Conservation (phyloP, 768 basidiomycete species). For the Xerocomellus amylosporus region DNA sequence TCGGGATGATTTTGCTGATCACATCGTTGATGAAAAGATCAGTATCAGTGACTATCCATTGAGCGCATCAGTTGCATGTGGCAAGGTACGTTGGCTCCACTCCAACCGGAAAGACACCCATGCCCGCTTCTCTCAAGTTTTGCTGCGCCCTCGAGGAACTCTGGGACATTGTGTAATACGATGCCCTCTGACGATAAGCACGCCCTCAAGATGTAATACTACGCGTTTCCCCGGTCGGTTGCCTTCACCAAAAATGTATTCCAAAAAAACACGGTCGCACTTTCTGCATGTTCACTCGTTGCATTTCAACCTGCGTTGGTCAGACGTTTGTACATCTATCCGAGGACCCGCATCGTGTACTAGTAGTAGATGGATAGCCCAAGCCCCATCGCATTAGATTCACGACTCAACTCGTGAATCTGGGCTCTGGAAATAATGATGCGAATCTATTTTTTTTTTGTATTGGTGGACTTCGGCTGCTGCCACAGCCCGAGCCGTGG, state of each 20-base stretch:
- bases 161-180: constrained; percentile 80
- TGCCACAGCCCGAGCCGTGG: not conserved
- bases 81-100: constrained; percentile 64
- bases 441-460: constrained; percentile 20
- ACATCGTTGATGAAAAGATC: constrained; percentile 92
- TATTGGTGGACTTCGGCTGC: not conserved
- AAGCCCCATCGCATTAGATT: constrained; percentile 33
- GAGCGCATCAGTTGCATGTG: constrained; percentile 93
- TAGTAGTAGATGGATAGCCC: constrained; percentile 26
- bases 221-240: not conserved
- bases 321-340: constrained; percentile 16
- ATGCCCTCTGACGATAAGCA: not conserved
- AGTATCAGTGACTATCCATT: constrained; percentile 92
- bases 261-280: constrained; percentile 1
- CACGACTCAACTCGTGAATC: constrained; percentile 35
- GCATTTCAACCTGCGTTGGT: constrained; percentile 37
- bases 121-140: constrained; percentile 49
- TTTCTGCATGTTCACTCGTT: constrained; percentile 8
- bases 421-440: constrained; percentile 36
- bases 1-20: constrained; percentile 95
- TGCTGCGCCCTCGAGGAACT: constrained; percentile 91
- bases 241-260: constrained; percentile 10
- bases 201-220: constrained; percentile 16
- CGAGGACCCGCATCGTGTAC: constrained; percentile 28
- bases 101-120: constrained; percentile 1